Percentiles rank a stretch among this genome's conserved stretches.
Conservation (phyloP, 345 rosid genomes). For the Anacardium occidentale region DNA sequence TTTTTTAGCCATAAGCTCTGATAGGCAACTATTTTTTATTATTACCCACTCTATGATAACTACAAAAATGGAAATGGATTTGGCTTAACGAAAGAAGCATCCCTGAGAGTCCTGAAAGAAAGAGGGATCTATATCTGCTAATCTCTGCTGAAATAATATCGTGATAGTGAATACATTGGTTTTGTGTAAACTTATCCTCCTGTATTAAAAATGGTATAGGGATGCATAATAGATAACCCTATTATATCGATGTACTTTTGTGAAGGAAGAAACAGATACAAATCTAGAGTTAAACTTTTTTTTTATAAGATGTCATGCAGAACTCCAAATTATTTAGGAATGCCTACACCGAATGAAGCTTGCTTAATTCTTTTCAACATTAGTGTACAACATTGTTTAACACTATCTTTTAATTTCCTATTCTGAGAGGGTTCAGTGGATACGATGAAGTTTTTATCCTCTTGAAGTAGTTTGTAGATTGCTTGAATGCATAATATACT, state of each 20-base stretch:
- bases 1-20: neutral
- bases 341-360: too few species aligned
- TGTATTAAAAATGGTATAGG: neutral
- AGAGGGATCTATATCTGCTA: neutral
- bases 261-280: neutral
- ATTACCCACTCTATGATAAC: too few species aligned
- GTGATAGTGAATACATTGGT: neutral
- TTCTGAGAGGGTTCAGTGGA: neutral
- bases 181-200: neutral
- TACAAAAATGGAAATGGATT: neutral
- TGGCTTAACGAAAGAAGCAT: neutral
- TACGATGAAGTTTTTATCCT: neutral
- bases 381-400: neutral
- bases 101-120: neutral
- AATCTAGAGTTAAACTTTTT: neutral
- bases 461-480: neutral
- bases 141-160: neutral
- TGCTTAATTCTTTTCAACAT: neutral
- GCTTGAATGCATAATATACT: neutral
- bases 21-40: neutral
- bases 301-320: neutral
- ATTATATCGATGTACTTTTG: neutral
- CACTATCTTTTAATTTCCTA: neutral
- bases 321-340: neutral
- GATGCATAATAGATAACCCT: neutral